Percentiles rank a stretch among this genome's conserved stretches.
These are phyloP conservation scores for Mortierella sp. DNA, from an alignment of 371 early-diverging fungal genomes.

Conservation along the genomic window DNA sequence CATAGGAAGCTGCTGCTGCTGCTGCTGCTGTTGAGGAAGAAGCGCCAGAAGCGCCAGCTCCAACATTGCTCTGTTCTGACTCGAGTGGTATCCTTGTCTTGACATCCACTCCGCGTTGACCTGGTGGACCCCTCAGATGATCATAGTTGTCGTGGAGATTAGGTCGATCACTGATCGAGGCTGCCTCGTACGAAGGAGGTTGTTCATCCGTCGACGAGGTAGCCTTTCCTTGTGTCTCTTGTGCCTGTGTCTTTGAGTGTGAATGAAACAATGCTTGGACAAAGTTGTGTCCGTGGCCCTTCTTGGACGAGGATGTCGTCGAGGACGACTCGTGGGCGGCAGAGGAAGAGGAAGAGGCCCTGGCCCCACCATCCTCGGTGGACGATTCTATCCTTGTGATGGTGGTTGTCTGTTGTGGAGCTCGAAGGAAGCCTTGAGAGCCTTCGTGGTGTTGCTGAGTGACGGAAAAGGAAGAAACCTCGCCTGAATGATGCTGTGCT, in stretches of 20 bases:
- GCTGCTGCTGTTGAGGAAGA: background rate
- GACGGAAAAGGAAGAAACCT: too few species aligned
- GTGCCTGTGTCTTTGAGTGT: background rate
- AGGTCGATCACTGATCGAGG: constrained; percentile 24
- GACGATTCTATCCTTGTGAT: background rate
- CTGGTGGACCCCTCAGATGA: constrained; percentile 39
- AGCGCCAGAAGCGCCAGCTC: constrained; percentile 11
- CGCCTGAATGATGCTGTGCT: too few species aligned
- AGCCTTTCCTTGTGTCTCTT: background rate
- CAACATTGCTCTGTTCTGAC: constrained; percentile 9
- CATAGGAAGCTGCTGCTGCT: background rate
- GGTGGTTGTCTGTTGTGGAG: background rate
- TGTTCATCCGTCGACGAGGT: constrained; percentile 20
- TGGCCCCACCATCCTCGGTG: too few species aligned
- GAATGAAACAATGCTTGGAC: background rate
- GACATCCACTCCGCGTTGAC: constrained; percentile 42
- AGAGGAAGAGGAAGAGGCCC: background rate
- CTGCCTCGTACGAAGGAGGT: constrained; percentile 42
- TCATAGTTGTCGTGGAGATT: constrained; percentile 51
- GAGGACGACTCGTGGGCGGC: background rate
- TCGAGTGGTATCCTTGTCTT: constrained; percentile 48
- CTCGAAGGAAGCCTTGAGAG: background rate
- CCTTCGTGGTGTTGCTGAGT: constrained; percentile 2
- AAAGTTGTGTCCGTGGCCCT: too few species aligned
- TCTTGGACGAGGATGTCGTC: too few species aligned